Evolutionary conservation across 345 rosid species (phyloP).

Genomic region (Iberis pinnata): DNA sequence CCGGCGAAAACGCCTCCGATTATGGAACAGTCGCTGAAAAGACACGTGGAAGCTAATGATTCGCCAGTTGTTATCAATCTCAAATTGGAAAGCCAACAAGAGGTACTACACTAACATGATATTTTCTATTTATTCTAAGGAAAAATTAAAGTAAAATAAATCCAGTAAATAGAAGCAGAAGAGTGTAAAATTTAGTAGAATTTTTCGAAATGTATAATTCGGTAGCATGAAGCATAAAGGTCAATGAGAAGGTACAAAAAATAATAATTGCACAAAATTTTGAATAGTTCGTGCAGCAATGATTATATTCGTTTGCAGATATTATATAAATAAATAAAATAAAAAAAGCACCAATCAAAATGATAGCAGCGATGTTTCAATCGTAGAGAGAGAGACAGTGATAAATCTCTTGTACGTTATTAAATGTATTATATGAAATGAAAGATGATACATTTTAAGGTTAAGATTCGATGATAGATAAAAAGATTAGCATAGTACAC

Average conservation of each 20-base stretch:
- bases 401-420: conserved; percentile 11
- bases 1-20: conserved; percentile 78
- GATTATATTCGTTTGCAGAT: conserved; percentile 5
- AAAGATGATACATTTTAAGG: conserved; percentile 13
- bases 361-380: conserved; percentile 13
- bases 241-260: conserved; percentile 14
- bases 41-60: conserved; percentile 45
- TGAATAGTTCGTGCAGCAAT: conserved; percentile 25
- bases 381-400: conserved; percentile 15
- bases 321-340: background rate
- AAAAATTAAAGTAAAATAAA: too few relatives aligned
- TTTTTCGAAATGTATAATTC: background rate
- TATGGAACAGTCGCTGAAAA: conserved; percentile 39
- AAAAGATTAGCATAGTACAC: conserved; percentile 23
- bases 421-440: background rate
- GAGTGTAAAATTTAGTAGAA: too few relatives aligned
- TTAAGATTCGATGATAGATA: conserved; percentile 18
- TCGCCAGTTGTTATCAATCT: conserved; percentile 33
- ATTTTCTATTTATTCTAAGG: too few relatives aligned
- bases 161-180: too few relatives aligned
- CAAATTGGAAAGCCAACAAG: conserved; percentile 35
- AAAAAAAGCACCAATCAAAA: conserved; percentile 17
- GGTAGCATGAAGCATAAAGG: conserved; percentile 17
- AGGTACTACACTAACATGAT: too few relatives aligned
- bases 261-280: conserved; percentile 20